phyloP scores from a whole-genome alignment of 768 basidiomycete genomes.

The Rhizopogon vulgaris region DNA sequence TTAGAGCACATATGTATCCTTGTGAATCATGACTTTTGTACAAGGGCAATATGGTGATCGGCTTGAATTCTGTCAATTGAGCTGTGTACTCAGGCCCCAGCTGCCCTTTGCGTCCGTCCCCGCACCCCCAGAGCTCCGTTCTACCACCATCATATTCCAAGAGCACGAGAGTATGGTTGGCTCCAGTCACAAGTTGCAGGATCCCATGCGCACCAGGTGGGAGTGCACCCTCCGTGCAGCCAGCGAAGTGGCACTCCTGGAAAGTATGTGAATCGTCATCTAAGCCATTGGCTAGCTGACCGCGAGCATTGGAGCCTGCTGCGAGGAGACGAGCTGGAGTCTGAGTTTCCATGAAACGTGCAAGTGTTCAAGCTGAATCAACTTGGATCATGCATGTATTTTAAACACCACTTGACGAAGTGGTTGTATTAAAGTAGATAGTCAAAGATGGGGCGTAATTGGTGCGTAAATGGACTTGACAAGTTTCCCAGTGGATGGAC shows the following conservation, averaged over 20 bases:
- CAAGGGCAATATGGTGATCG: conserved; percentile 34
- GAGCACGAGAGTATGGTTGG: conserved; percentile 75
- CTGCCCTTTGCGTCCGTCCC: conserved; percentile 67
- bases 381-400: neutral
- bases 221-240: conserved; percentile 13
- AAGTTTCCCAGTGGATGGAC: no score
- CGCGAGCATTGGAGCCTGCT: conserved; percentile 44
- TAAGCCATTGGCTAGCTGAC: conserved; percentile 38
- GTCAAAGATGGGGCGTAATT: no score
- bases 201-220: conserved; percentile 27
- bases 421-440: no score
- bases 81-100: conserved; percentile 44
- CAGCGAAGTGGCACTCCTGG: conserved; percentile 29
- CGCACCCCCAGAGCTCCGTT: conserved; percentile 64
- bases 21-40: conserved; percentile 24
- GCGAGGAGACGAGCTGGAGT: conserved; percentile 22
- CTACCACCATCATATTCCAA: conserved; percentile 31
- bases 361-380: no score
- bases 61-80: conserved; percentile 34
- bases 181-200: conserved; percentile 56
- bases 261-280: conserved; percentile 36
- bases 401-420: no score
- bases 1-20: conserved; percentile 39
- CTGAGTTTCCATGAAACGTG: neutral
- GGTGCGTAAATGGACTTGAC: no score